A percentile compares a stretch with the other conserved stretches of the same genome.
Conservation (phyloP, 1,284 basidiomycete species). For the Jaminaea rosea region DNA sequence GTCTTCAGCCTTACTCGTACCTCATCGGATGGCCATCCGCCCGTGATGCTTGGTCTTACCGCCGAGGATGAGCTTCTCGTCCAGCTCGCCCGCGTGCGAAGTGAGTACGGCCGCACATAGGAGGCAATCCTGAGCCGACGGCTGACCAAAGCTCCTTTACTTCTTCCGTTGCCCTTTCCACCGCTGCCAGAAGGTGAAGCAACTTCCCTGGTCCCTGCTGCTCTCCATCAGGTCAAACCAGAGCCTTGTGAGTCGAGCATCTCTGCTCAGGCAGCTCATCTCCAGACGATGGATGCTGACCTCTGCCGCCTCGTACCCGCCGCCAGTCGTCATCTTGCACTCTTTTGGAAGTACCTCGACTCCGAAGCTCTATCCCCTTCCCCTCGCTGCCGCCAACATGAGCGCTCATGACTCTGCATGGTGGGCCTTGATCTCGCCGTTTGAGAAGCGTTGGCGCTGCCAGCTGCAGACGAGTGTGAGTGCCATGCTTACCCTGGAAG, state of each 20-base stretch:
- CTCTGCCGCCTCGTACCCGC: background rate
- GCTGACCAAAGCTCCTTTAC: too few relatives aligned
- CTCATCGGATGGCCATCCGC: too few relatives aligned
- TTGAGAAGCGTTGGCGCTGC: background rate
- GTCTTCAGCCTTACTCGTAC: too few relatives aligned
- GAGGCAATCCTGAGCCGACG: too few relatives aligned
- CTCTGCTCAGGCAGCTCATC: too few relatives aligned
- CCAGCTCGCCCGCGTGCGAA: too few relatives aligned
- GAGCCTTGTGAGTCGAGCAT: background rate
- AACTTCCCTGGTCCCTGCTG: background rate
- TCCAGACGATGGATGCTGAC: background rate
- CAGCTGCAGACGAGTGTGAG: constrained; percentile 1
- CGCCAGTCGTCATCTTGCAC: background rate
- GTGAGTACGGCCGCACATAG: too few relatives aligned
- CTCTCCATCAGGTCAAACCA: background rate
- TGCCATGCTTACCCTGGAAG: background rate
- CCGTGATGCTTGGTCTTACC: too few relatives aligned
- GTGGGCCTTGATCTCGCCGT: background rate
- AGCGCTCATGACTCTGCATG: background rate
- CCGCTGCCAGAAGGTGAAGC: background rate
- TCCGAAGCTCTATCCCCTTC: background rate
- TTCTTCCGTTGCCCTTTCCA: background rate
- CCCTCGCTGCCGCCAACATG: background rate
- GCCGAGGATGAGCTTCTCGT: too few relatives aligned
- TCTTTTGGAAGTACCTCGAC: background rate